phyloP scores from a whole-genome alignment of 139 green algal genomes.

The Microglena sp. region DNA sequence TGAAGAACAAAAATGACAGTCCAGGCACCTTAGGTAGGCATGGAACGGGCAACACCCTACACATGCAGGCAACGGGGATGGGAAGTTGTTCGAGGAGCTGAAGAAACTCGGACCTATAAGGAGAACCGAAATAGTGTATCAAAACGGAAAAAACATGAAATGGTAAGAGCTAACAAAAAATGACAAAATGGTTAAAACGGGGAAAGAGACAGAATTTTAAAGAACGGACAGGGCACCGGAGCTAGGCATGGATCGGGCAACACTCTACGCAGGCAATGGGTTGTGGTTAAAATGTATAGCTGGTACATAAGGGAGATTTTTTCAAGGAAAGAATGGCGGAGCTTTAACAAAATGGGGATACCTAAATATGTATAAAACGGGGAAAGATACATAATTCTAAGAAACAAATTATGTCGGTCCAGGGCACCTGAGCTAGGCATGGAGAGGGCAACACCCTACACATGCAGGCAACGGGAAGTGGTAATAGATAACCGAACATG shows the following conservation, averaged over 20 bases:
- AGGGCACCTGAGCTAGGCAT: slow-evolving; percentile 93
- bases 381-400: too few relatives aligned
- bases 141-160: not conserved
- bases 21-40: slow-evolving; percentile 93
- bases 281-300: not conserved
- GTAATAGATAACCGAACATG: not conserved
- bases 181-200: too few relatives aligned
- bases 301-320: not conserved
- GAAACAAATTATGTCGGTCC: too few relatives aligned
- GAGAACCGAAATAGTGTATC: too few relatives aligned
- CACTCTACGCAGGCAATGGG: slow-evolving; percentile 57
- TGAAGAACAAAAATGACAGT: too few relatives aligned
- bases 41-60: slow-evolving; percentile 91
- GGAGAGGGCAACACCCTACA: slow-evolving; percentile 84
- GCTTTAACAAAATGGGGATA: not conserved
- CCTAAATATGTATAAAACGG: too few relatives aligned
- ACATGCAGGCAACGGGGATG: too few relatives aligned
- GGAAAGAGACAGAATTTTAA: too few relatives aligned
- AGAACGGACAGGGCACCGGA: too few relatives aligned
- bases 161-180: too few relatives aligned
- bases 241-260: slow-evolving; percentile 96
- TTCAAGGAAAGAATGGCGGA: not conserved
- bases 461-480: not conserved
- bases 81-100: not conserved
- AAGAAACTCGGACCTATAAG: too few relatives aligned